Percentiles rank a stretch among this genome's conserved stretches.
These are phyloP conservation scores for Rubia yunnanensis DNA, from an alignment of 257 asterid genomes.

Conservation along the genomic window DNA sequence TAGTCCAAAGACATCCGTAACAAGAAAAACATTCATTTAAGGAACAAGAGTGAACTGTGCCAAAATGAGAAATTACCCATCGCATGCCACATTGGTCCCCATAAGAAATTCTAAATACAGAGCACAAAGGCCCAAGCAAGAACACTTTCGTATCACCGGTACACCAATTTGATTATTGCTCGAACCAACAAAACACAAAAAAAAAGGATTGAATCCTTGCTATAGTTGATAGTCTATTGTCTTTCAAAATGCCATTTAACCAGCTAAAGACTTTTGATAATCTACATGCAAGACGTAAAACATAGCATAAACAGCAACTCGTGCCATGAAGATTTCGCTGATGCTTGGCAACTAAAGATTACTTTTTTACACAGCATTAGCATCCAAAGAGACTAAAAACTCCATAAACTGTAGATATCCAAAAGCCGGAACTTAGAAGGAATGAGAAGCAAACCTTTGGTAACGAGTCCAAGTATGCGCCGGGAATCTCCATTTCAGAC, in stretches of 20 bases:
- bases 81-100: not conserved
- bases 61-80: conserved; percentile 3
- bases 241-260: not conserved
- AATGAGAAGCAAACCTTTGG: conserved; percentile 59
- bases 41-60: not conserved
- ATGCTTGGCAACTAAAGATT: not conserved
- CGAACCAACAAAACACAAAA: not conserved
- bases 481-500: conserved; percentile 88
- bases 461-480: conserved; percentile 64
- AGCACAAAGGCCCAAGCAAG: not conserved
- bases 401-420: not conserved
- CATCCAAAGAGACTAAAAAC: not conserved
- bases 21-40: not conserved
- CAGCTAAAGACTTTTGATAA: not conserved
- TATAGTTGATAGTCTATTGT: not conserved
- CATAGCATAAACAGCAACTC: not conserved
- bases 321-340: not conserved
- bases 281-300: not conserved
- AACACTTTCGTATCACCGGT: not conserved
- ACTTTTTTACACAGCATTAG: not conserved
- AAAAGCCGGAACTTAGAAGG: not conserved
- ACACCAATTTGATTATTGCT: not conserved
- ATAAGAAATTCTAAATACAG: not conserved
- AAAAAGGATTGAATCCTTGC: not conserved
- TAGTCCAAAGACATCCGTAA: not conserved